A percentile compares a stretch with the other conserved stretches of the same genome.
Evolutionary conservation across 2,329 filamentous ascomycete genomes (phyloP).

Genomic region (Geoglossum cookeanum): DNA sequence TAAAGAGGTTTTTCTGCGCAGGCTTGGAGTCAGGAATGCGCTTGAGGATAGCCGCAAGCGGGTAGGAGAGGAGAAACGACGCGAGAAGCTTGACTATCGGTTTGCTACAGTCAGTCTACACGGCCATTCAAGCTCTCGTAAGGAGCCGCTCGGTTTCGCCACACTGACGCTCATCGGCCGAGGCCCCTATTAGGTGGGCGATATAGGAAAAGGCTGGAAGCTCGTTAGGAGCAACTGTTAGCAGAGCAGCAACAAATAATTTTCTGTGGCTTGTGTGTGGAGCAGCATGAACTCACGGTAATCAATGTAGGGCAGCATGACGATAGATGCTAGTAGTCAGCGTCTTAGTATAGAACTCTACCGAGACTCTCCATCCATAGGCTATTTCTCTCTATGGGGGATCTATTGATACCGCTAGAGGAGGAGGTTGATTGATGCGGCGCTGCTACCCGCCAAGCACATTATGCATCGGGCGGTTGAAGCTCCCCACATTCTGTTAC

Average conservation of each 20-base stretch:
- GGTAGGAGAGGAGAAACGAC: conserved; percentile 82
- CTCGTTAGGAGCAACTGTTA: not conserved
- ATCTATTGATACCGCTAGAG: not conserved
- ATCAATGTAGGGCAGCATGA: conserved; percentile 47
- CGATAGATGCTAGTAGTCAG: conserved; percentile 6
- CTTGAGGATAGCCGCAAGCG: conserved; percentile 73
- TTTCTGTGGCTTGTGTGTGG: not conserved
- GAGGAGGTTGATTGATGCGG: not conserved
- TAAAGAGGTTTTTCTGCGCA: conserved; percentile 73
- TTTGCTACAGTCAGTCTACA: conserved; percentile 7
- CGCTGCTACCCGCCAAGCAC: no score
- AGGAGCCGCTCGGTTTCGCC: not conserved
- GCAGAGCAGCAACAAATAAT: not conserved
- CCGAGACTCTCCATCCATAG: not conserved
- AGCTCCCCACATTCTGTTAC: no score
- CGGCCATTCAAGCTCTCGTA: not conserved
- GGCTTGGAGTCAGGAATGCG: conserved; percentile 72
- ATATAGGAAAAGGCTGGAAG: conserved; percentile 40
- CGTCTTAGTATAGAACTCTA: not conserved
- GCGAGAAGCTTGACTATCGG: conserved; percentile 76
- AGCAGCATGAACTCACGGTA: conserved; percentile 29
- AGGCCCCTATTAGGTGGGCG: conserved; percentile 37
- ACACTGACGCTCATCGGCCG: conserved; percentile 41
- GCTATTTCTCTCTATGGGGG: not conserved
- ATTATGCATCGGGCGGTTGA: no score